phyloP scores from a whole-genome alignment of 805 yeast species.

The Yarrowia sp. region DNA sequence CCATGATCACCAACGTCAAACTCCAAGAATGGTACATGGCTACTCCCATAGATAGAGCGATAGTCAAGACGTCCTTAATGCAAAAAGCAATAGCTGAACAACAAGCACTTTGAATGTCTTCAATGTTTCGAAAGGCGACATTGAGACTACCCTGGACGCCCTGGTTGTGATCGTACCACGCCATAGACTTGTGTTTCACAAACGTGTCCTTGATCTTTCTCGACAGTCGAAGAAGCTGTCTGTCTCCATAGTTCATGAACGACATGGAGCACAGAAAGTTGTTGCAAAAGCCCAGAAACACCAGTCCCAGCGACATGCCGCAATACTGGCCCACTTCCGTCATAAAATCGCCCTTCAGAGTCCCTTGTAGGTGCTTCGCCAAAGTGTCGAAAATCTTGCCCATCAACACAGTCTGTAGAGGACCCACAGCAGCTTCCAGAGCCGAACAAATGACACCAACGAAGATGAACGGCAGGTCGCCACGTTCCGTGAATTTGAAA shows the following conservation, averaged over 20 bases:
- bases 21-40: slow-evolving; percentile 83
- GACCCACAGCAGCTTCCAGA: not conserved
- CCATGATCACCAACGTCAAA: slow-evolving; percentile 71
- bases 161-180: slow-evolving; percentile 61
- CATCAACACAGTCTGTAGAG: slow-evolving; percentile 50
- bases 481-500: not conserved
- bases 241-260: slow-evolving; percentile 74
- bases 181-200: slow-evolving; percentile 46
- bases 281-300: slow-evolving; percentile 47
- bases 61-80: slow-evolving; percentile 49
- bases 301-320: slow-evolving; percentile 41
- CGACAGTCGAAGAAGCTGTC: slow-evolving; percentile 53
- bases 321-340: slow-evolving; percentile 41
- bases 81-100: slow-evolving; percentile 64
- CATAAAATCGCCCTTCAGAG: slow-evolving; percentile 37
- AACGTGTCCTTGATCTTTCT: slow-evolving; percentile 47
- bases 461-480: not conserved
- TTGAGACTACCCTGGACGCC: slow-evolving; percentile 61
- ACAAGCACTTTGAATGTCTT: slow-evolving; percentile 64
- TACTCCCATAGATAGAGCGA: slow-evolving; percentile 51
- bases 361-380: slow-evolving; percentile 38
- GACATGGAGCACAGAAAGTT: slow-evolving; percentile 47
- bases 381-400: slow-evolving; percentile 55
- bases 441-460: not conserved
- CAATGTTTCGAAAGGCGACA: slow-evolving; percentile 61